Evolutionary conservation across 1,284 basidiomycete species (phyloP), one percentile per base, ranked within the genome.

Genomic region (Leccinum subfulvum): DNA sequence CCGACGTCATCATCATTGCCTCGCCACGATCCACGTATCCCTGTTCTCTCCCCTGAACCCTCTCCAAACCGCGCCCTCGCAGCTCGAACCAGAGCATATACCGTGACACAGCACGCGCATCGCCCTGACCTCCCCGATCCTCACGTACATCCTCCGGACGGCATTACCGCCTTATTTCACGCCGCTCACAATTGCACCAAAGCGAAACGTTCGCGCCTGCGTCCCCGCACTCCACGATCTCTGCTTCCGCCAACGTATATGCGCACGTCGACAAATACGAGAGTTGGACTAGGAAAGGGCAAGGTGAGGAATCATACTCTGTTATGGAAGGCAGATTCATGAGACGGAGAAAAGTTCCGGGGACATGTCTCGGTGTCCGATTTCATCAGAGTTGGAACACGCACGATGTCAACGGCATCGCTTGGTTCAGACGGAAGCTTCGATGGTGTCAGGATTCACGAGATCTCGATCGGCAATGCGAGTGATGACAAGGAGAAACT

Each of bases 301-400:
- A 88, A 88, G 66, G 78, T 82, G 6, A 83, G 89, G 76, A 78
- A 88, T 63, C 91, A 91, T 0, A 71, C 71, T 9, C 74, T 81
- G 55, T 58, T 83, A 1, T 89, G 85, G 82, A 76, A 79, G 13
- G 79, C 80, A 16, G 61, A 66, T 52, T 60, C 81, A 6, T 64
- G 62, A 0, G 68, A 71, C 0, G 64, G 66, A 35, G 65, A 63
- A 35, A 64, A 61, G 21, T 41, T 67, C 23, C 77, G 75, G 71
- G 71, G 81, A 58, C 84, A 85, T 63, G 68, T 81, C 1, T 66
- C 73, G 2, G 54, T 82, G 8, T 74, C 74, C 30, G 66, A 61
- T 11, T 28, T 54, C 6, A 58, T 59, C 14, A 55, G 57, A 30
- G 58, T 21, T 35, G 64, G 60, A 57, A 62, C 58, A 11, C 59